Conservation (phyloP, 352 stramenopile species). For the Phytophthora colocasiae region DNA sequence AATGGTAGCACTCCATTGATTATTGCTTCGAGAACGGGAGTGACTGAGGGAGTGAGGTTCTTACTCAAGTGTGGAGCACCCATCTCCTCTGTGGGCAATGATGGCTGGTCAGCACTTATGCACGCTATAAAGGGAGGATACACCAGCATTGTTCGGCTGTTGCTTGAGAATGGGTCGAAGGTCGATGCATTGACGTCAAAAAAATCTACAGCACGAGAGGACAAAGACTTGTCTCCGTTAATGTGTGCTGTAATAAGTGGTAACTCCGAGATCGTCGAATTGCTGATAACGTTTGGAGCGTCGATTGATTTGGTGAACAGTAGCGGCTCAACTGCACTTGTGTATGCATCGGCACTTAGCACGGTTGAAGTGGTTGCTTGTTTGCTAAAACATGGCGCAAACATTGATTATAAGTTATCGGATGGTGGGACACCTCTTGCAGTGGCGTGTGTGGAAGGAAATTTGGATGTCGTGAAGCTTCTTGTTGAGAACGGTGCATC, state of each 20-base stretch:
- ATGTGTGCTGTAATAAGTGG: background rate
- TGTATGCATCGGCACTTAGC: background rate
- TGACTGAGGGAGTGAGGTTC: too few species aligned
- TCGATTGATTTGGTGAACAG: background rate
- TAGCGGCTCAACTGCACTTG: background rate
- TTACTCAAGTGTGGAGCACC: too few species aligned
- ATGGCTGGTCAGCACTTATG: too few species aligned
- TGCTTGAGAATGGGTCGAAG: background rate
- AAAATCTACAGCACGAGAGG: too few species aligned
- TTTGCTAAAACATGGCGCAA: constrained; percentile 4
- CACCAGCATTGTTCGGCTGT: background rate
- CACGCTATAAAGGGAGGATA: too few species aligned
- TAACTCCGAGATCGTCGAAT: background rate
- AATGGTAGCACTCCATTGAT: too few species aligned
- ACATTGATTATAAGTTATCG: background rate
- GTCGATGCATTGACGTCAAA: too few species aligned
- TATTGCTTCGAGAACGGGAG: too few species aligned
- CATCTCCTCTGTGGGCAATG: too few species aligned
- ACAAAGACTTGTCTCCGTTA: background rate
- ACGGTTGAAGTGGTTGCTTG: background rate
- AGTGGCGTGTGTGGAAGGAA: background rate
- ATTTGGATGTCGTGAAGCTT: background rate
- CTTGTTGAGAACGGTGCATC: background rate
- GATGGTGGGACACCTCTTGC: background rate
- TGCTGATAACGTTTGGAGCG: background rate